These are phyloP conservation scores for Pythium brachiatum DNA, from an alignment of 352 stramenopile genomes.

Conservation along the genomic window DNA sequence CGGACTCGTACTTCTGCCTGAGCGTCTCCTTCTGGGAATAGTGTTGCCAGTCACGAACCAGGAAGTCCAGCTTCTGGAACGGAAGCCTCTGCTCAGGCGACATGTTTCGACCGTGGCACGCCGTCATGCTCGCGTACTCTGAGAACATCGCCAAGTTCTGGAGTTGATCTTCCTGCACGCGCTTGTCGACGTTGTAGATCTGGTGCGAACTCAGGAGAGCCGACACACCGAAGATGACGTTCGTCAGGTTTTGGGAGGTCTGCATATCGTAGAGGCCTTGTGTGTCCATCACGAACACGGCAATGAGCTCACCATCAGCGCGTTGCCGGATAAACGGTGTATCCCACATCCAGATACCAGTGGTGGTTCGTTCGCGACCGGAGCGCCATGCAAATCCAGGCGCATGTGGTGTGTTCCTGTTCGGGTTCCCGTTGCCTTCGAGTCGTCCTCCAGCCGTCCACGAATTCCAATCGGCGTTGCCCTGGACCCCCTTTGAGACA, in stretches of 20 bases:
- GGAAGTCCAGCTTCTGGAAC: slow-evolving; percentile 98
- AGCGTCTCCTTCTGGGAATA: slow-evolving; percentile 90
- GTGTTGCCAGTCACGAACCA: slow-evolving; percentile 98
- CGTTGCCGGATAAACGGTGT: slow-evolving; percentile 95
- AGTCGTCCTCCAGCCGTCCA: slow-evolving; percentile 68
- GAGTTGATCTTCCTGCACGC: slow-evolving; percentile 99
- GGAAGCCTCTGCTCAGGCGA: too few relatives aligned
- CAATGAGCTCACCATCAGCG: slow-evolving; percentile 81
- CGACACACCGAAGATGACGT: slow-evolving; percentile 98
- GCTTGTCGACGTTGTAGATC: slow-evolving; percentile 99
- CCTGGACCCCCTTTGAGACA: slow-evolving; percentile 19
- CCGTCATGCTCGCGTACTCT: slow-evolving; percentile 88
- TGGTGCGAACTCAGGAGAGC: slow-evolving; percentile 96
- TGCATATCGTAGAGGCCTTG: slow-evolving; percentile 99
- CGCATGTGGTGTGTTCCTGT: slow-evolving; percentile 62
- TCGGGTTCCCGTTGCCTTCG: slow-evolving; percentile 83
- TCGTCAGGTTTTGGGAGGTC: slow-evolving; percentile 97
- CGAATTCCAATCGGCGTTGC: too few relatives aligned
- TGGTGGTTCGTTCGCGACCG: slow-evolving; percentile 96
- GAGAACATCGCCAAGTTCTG: slow-evolving; percentile 99
- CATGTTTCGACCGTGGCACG: too few relatives aligned
- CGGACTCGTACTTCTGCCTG: slow-evolving; percentile 88
- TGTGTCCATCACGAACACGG: slow-evolving; percentile 98
- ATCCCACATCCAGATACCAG: slow-evolving; percentile 99
- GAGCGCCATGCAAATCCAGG: slow-evolving; percentile 95